These are phyloP conservation scores for Ganoderma multipileum DNA, from an alignment of 1,284 basidiomycete species.

Conservation along the genomic window DNA sequence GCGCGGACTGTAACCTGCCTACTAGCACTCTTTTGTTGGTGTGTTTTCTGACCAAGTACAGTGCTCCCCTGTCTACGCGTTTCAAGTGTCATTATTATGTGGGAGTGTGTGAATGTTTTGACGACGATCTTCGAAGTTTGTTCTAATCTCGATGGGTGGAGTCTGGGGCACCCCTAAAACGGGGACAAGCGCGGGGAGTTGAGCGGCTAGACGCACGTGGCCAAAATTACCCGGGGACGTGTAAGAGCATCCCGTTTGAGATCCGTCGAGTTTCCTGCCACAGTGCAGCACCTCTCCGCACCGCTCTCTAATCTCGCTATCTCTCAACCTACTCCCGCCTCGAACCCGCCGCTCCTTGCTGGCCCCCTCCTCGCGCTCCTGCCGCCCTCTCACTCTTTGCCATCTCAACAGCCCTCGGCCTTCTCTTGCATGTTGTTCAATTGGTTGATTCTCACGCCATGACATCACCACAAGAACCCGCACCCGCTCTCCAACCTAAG, in stretches of 20 bases:
- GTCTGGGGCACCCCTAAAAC: neutral
- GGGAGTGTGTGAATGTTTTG: constrained; percentile 1
- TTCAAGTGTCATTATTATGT: neutral
- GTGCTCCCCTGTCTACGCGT: constrained; percentile 8
- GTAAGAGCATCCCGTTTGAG: constrained; percentile 12
- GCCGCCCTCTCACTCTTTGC: neutral
- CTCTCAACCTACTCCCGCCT: constrained; percentile 10
- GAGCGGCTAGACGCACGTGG: constrained; percentile 8
- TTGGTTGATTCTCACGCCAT: constrained; percentile 25
- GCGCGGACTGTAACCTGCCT: constrained; percentile 20
- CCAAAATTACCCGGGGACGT: neutral
- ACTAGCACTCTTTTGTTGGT: constrained; percentile 13
- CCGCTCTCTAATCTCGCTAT: constrained; percentile 6
- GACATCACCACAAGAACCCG: constrained; percentile 30
- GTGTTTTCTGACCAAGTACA: constrained; percentile 11
- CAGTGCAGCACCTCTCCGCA: constrained; percentile 13
- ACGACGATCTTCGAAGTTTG: neutral
- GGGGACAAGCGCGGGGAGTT: neutral
- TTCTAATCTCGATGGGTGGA: neutral
- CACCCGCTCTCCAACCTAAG: constrained; percentile 21
- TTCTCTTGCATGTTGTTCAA: constrained; percentile 24
- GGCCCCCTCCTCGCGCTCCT: neutral
- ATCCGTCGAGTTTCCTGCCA: constrained; percentile 21
- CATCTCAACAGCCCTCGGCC: neutral
- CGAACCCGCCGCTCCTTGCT: constrained; percentile 12